Conservation (phyloP, 192 early-diverging fungal genomes). For the Irineochytrium annulatum region DNA sequence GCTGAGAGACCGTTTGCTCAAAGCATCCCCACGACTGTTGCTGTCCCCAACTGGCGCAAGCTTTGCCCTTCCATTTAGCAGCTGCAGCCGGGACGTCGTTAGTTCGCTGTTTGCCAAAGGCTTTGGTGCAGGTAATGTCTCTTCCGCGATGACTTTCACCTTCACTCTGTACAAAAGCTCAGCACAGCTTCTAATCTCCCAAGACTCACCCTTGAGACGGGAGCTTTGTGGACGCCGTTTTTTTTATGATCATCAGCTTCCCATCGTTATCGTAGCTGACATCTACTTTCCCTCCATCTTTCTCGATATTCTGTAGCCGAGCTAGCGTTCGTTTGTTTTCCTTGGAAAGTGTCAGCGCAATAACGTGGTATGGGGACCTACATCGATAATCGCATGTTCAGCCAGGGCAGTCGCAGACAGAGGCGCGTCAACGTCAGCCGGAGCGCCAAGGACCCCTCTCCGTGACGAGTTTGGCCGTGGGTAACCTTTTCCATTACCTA, state of each 20-base stretch:
- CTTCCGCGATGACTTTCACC: slow-evolving; percentile 1
- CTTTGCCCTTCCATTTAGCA: too few species aligned
- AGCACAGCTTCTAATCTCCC: not conserved
- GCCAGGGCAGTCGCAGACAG: slow-evolving; percentile 20
- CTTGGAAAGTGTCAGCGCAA: not conserved
- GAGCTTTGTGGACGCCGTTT: slow-evolving; percentile 7
- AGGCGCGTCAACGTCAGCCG: not conserved
- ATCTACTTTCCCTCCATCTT: slow-evolving; percentile 27
- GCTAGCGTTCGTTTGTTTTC: slow-evolving; percentile 25
- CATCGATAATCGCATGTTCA: slow-evolving; percentile 43
- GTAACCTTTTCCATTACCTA: not conserved
- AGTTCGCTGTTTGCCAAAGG: not conserved
- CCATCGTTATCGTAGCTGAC: slow-evolving; percentile 36
- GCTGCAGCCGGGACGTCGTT: not conserved
- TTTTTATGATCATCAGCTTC: slow-evolving; percentile 29
- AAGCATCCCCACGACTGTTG: not conserved
- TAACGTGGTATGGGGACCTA: slow-evolving; percentile 1
- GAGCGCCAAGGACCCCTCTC: not conserved
- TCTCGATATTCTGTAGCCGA: slow-evolving; percentile 27
- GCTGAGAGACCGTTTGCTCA: not conserved
- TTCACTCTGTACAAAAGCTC: not conserved
- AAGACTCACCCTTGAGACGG: slow-evolving; percentile 21
- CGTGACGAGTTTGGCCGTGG: not conserved
- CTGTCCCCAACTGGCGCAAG: not conserved
- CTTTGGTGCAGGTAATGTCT: not conserved